Percentiles rank a stretch among this genome's conserved stretches.
These are phyloP conservation scores for Trichomonas vaginalis DNA, from an alignment of 208 protist species.

Conservation along the genomic window DNA sequence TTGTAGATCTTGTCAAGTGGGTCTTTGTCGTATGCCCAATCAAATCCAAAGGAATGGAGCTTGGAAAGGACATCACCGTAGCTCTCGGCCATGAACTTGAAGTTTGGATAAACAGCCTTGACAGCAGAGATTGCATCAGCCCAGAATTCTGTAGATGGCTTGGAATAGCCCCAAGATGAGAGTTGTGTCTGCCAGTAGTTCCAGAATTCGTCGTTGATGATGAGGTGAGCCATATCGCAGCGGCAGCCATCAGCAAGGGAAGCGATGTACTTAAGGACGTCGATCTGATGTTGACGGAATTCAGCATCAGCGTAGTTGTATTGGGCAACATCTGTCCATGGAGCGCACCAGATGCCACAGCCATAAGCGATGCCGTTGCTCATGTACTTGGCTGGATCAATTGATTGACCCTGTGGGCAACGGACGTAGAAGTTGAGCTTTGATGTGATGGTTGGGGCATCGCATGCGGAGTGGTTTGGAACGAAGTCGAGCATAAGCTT, in stretches of 20 bases:
- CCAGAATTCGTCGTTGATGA: constrained; percentile 18
- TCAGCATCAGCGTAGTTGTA: background rate
- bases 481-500: constrained; percentile 27
- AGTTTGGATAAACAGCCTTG: background rate
- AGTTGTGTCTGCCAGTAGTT: constrained; percentile 1
- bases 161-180: background rate
- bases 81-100: constrained; percentile 25
- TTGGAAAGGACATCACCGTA: background rate
- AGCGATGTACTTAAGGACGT: background rate
- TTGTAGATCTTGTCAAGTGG: background rate
- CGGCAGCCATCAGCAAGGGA: constrained; percentile 17
- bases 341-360: background rate
- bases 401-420: background rate
- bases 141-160: constrained; percentile 20
- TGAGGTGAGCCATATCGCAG: constrained; percentile 28
- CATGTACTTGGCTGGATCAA: background rate
- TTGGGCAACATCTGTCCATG: background rate
- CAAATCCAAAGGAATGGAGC: background rate
- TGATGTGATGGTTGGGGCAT: background rate
- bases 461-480: constrained; percentile 21
- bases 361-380: background rate
- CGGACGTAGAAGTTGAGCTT: background rate
- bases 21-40: constrained; percentile 25
- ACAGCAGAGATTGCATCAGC: constrained; percentile 8
- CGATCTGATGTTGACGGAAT: background rate